Percentiles rank a stretch among this genome's conserved stretches.
phyloP scores from a whole-genome alignment of 345 rosid genomes.

The Eucalyptus caleyi region DNA sequence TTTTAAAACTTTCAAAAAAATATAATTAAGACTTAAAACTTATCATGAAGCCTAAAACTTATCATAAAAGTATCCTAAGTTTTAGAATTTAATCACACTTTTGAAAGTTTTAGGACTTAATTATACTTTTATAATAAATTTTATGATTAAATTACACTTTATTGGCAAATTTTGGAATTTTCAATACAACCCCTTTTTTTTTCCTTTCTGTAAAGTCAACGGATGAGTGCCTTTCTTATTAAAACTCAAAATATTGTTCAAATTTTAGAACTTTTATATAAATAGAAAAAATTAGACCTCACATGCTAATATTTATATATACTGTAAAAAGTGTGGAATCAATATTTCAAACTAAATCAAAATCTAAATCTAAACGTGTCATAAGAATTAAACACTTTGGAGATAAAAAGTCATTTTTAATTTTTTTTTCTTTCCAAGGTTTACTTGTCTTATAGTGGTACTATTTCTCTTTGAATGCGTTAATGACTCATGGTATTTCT shows the following conservation, averaged over 20 bases:
- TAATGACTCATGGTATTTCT: background rate
- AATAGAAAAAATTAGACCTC: background rate
- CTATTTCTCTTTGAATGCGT: background rate
- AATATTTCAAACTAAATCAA: background rate
- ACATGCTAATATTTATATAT: background rate
- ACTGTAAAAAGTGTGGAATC: background rate
- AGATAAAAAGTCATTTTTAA: background rate
- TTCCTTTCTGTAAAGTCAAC: no score
- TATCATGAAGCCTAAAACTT: background rate
- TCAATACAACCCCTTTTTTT: background rate
- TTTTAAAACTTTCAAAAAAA: background rate
- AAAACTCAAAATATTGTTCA: background rate
- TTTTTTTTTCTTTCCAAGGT: background rate
- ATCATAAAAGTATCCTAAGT: fast-evolving
- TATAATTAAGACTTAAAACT: fast-evolving
- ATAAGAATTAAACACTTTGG: background rate
- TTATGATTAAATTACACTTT: background rate
- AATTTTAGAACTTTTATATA: no score
- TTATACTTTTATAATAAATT: background rate
- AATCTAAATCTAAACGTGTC: background rate
- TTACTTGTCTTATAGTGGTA: background rate
- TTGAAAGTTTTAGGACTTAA: no score
- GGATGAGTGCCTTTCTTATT: background rate
- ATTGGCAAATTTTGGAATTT: background rate
- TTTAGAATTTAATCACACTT: no score